These are phyloP conservation scores for Pichia phayaonensis DNA, from an alignment of 805 yeast species.

Conservation along the genomic window DNA sequence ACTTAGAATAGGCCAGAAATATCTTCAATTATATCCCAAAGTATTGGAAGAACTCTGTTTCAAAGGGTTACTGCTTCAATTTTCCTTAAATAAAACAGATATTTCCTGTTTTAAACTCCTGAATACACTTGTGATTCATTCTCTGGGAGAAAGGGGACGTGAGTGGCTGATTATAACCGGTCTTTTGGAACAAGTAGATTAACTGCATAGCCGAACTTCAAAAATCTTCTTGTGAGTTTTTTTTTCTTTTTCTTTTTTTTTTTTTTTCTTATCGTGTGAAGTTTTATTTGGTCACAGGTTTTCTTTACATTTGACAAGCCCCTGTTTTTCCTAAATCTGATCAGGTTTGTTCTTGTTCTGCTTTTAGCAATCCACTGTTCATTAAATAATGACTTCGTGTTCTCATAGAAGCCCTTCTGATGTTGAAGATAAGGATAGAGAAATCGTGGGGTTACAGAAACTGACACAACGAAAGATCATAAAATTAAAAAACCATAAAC, in stretches of 20 bases:
- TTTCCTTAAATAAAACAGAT: background rate
- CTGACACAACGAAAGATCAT: background rate
- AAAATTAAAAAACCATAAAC: background rate
- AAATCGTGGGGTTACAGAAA: background rate
- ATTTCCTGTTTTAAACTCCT: background rate
- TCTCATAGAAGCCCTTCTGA: background rate
- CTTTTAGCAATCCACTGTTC: background rate
- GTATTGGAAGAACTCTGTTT: background rate
- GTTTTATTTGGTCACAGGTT: background rate
- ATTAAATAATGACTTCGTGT: background rate
- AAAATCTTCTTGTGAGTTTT: background rate
- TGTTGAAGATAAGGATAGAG: background rate
- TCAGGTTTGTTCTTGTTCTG: background rate
- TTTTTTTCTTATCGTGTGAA: constrained; percentile 1
- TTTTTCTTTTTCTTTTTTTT: background rate
- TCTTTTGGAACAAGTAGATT: background rate
- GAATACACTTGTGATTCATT: background rate
- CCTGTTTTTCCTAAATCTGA: too few species aligned
- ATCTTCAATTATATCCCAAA: background rate
- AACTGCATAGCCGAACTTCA: too few species aligned
- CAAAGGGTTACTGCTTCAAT: background rate
- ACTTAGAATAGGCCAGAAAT: constrained; percentile 2
- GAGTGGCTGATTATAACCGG: constrained; percentile 3
- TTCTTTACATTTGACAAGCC: background rate
- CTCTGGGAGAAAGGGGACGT: background rate